Conservation (phyloP, 305 asterid genomes). For the Lippia alba region DNA sequence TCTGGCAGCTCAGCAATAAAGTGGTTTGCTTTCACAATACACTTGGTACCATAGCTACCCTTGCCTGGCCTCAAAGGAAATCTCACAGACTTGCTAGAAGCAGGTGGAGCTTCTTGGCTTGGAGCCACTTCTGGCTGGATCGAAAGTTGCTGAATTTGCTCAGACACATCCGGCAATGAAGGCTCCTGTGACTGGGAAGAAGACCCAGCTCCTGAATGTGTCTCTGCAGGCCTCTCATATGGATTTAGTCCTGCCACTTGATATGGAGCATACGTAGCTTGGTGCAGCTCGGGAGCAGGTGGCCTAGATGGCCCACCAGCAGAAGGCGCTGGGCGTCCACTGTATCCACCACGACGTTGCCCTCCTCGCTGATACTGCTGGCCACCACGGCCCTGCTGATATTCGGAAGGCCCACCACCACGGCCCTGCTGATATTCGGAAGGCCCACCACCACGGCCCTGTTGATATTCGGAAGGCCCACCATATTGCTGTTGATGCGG, state of each 20-base stretch:
- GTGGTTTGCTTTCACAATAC: constrained; percentile 89
- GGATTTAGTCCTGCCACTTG: constrained; percentile 53
- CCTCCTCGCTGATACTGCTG: constrained; percentile 68
- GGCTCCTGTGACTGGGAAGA: constrained; percentile 60
- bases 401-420: constrained; percentile 61
- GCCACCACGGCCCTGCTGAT: constrained; percentile 62
- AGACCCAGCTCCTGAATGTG: constrained; percentile 58
- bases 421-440: constrained; percentile 57
- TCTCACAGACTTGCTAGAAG: constrained; percentile 82
- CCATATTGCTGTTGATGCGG: constrained; percentile 66
- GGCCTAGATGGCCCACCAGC: constrained; percentile 82
- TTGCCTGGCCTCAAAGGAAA: constrained; percentile 90
- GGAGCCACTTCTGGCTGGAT: constrained; percentile 57
- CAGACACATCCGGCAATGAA: constrained; percentile 39
- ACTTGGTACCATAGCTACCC: constrained; percentile 68
- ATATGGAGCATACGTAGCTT: constrained; percentile 71
- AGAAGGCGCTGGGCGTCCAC: constrained; percentile 70
- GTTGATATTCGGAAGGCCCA: constrained; percentile 61
- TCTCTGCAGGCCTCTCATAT: constrained; percentile 46
- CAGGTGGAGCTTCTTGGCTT: constrained; percentile 61
- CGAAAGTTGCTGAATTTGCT: constrained; percentile 52
- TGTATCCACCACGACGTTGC: constrained; percentile 55
- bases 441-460: constrained; percentile 52
- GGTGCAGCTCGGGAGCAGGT: constrained; percentile 96
- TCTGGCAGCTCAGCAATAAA: constrained; percentile 88